Evolutionary conservation across 768 basidiomycete species (phyloP), one percentile per base, ranked within the genome.

Genomic region (Vishniacozyma victoriae): DNA sequence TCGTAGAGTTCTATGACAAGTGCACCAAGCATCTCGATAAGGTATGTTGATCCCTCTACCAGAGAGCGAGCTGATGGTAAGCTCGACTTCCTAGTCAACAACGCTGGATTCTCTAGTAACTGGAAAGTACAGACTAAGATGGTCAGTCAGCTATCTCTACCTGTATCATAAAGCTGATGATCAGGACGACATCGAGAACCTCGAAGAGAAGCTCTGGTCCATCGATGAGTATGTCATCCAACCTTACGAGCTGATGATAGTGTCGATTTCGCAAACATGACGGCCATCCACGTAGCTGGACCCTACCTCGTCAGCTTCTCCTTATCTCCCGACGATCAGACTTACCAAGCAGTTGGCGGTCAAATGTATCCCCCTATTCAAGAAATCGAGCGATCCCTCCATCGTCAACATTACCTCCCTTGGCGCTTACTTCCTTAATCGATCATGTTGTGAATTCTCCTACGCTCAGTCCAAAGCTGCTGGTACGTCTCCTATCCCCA

Each of bases 61-160:
- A 18, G 35, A 6, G 23, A 4, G 13, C 29, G 25, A 12, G 20
- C 9, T 37, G 33, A 18, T 2, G 40, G 14, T 24, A 35, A 61
- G 63, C 51, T 65, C 41, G 68, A 67, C 35, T 52, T 51, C 16
- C 50, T 67, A 19, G 55, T 70, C 52, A 70, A 70, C 51, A 64
- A 64, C 41, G 68, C 68, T 35, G 68, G 68, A 3, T 58, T 55
- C 42, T 57, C 56, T 1, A 48, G 35, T 18, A 54, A 51, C 18
- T 70, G 68, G 59, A 57, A 52, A 44, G 46, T 50, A 41, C 38
- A 44, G n/a, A 33, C 29, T 9, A 33, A 33, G n/a, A 33, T 33
- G 29, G 29, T 33, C 9, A n/a, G 29, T 33, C 29, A n/a, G 22
- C 26, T 14, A 35, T 29, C 27, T 12, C n/a, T 27, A 19, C 29